Conservation (phyloP, 2,329 filamentous ascomycete species). For the Zymoseptoria crescenta region DNA sequence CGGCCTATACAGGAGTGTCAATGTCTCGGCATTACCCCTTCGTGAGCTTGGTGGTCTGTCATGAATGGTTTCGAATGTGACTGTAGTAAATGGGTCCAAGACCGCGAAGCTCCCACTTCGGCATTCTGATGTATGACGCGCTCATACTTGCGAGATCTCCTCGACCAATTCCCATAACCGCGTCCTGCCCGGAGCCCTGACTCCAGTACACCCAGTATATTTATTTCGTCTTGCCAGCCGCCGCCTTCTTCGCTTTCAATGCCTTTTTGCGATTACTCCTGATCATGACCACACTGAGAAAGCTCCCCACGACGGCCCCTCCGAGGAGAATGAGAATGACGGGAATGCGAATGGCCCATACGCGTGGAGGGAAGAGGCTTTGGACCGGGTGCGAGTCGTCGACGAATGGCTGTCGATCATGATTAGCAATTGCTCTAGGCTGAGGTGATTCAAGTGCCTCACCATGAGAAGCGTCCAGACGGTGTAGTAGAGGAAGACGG, state of each 20-base stretch:
- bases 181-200: neutral
- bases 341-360: slow-evolving; percentile 97
- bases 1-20: too few species aligned
- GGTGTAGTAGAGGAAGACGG: slow-evolving; percentile 84
- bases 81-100: neutral
- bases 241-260: slow-evolving; percentile 72
- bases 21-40: too few species aligned
- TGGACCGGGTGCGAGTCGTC: slow-evolving; percentile 90
- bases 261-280: slow-evolving; percentile 97
- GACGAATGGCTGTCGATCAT: slow-evolving; percentile 71
- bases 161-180: neutral
- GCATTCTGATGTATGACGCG: neutral
- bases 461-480: slow-evolving; percentile 98
- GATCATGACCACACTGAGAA: slow-evolving; percentile 97
- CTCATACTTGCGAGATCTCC: neutral
- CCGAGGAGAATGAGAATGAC: slow-evolving; percentile 91
- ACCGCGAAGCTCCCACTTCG: neutral
- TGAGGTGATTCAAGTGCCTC: slow-evolving; percentile 26
- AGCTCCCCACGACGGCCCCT: slow-evolving; percentile 89
- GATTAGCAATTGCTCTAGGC: neutral
- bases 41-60: too few species aligned
- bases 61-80: too few species aligned
- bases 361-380: slow-evolving; percentile 88
- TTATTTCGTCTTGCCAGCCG: slow-evolving; percentile 56
- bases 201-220: neutral